Base-by-base conservation (phyloP, 768 basidiomycete species). In the Pilatotrama ljubarskyi region DNA sequence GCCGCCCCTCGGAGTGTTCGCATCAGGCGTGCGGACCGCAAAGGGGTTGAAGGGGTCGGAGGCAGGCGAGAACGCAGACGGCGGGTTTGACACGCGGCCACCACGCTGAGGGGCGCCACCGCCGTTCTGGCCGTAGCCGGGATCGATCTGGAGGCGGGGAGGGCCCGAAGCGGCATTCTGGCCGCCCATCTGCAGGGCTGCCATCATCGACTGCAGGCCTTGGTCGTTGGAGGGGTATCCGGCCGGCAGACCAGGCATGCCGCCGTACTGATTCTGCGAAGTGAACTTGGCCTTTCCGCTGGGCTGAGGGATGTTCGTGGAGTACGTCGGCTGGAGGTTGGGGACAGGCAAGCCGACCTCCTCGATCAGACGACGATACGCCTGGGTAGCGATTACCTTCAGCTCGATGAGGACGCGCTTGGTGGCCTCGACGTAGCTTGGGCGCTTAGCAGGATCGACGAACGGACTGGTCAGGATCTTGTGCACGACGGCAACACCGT, bases 301-400 rank as follows among this genome's bases (percentile, higher is more conserved):
- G 7, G 84, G 78, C 51, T 84, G 79, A 7, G 86, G 77, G 60
- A 81, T 82, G 61, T 84, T 85, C 25, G 75, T 75, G 15, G 84
- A 79, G 72, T 91, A 92, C 14, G 86, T 85, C 13, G 91, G 87
- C 73, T 92, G 90, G 74, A 91, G 88, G 76, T 87, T 93, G 54
- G 90, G 91, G 47, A 94, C 88, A 6, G 93, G 91, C 43, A 98
- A 76, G 13, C 95, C 95, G 63, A 97, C 94, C 75, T 96, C 95
- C 72, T 97, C 94, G 55, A 97, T 91, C 48, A 98, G 80, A 59
- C 92, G 84, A 61, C 93, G 88, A 73, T 98, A 98, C 14, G 94
- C 93, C 67, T 95, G 95, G 5, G 93, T 93, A n/a, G 91, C 87
- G 53, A 91, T 90, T 42, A 95, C 95, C 76, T 95, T 94, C 56